A percentile compares a stretch with the other conserved stretches of the same genome.
Evolutionary conservation across 129 eudicot species (phyloP).

Genomic region (Tagetes patula): DNA sequence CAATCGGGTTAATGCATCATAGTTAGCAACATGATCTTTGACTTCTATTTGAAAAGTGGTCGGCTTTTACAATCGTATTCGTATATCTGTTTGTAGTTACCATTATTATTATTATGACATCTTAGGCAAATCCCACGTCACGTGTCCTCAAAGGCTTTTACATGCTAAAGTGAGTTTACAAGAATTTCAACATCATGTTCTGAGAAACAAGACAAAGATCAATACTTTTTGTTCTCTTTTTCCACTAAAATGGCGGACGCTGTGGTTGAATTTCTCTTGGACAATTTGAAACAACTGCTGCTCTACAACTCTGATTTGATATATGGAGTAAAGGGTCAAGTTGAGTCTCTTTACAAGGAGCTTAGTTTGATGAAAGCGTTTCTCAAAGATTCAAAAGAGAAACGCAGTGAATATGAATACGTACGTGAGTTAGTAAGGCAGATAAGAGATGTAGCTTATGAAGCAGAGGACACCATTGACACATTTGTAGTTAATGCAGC

Average conservation of each 20-base stretch:
- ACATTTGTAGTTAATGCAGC: constrained; percentile 47
- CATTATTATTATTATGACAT: neutral
- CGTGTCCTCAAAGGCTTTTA: neutral
- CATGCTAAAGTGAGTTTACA: constrained; percentile 1
- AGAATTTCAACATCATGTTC: neutral
- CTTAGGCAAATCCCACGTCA: neutral
- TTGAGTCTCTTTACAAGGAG: constrained; percentile 49
- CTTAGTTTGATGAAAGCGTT: constrained; percentile 58
- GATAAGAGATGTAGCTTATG: constrained; percentile 50
- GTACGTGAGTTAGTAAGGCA: constrained; percentile 53
- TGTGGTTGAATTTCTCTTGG: constrained; percentile 51
- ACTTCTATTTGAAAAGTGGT: neutral
- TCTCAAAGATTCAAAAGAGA: constrained; percentile 56
- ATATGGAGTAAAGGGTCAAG: constrained; percentile 48
- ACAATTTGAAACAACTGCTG: constrained; percentile 50
- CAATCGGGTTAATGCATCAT: neutral
- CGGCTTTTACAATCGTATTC: neutral
- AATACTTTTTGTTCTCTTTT: neutral
- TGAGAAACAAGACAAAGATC: constrained; percentile 8
- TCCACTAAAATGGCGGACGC: constrained; percentile 53
- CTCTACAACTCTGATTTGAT: constrained; percentile 47
- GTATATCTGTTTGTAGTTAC: neutral
- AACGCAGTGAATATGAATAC: constrained; percentile 46
- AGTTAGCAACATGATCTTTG: neutral
- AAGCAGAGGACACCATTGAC: constrained; percentile 61